Evolutionary conservation across 139 green algal species (phyloP).

Genomic region (Bryopsis sp.): DNA sequence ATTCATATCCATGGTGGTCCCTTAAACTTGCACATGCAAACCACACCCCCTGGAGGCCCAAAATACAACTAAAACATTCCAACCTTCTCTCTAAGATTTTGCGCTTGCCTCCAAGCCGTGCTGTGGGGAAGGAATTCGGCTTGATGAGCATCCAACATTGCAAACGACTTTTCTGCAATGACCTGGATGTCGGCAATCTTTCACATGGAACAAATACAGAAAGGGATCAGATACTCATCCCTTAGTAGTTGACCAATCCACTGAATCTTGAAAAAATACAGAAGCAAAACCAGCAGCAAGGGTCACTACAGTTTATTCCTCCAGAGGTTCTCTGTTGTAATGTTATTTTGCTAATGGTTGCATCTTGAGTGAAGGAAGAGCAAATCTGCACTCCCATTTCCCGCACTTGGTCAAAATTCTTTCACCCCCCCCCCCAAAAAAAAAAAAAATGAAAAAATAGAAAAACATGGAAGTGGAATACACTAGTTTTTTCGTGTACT

Average conservation of each 20-base stretch:
- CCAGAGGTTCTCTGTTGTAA: no score
- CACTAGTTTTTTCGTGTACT: not conserved
- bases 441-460: no score
- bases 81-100: conserved; percentile 13
- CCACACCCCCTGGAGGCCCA: no score
- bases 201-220: not conserved
- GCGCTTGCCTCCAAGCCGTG: conserved; percentile 17
- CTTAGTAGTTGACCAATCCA: not conserved
- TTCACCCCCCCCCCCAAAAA: no score
- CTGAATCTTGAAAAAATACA: not conserved
- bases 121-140: conserved; percentile 11
- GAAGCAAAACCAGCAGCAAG: not conserved
- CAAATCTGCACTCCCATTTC: no score
- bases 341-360: no score
- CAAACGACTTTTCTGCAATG: conserved; percentile 15
- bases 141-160: conserved; percentile 2
- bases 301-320: no score
- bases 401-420: no score
- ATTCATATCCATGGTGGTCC: no score
- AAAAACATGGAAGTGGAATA: no score
- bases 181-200: conserved; percentile 10
- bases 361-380: no score
- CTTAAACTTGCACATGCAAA: no score
- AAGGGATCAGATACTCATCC: not conserved
- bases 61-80: conserved; percentile 14